Percentiles rank a stretch among this genome's conserved stretches.
These are phyloP conservation scores for Blastocystis sp. DNA, from an alignment of 352 stramenopile genomes.

Conservation along the genomic window DNA sequence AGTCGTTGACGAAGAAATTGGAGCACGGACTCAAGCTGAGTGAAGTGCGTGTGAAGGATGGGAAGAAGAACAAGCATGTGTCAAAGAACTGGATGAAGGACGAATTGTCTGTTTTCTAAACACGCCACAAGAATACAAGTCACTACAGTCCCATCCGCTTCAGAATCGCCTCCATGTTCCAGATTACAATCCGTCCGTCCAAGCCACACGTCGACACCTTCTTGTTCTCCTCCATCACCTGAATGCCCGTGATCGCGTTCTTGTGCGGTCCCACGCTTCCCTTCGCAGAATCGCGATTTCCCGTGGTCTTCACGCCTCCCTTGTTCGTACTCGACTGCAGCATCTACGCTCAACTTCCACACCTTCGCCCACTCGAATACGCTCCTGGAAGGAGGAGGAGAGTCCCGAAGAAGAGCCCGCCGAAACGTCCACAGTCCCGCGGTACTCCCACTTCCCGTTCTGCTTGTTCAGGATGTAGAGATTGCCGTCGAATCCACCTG, in stretches of 20 bases:
- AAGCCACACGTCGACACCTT: not conserved
- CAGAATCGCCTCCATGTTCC: conserved; percentile 60
- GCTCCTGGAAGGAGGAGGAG: conserved; percentile 32
- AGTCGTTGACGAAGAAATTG: conserved; percentile 44
- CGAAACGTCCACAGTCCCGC: conserved; percentile 18
- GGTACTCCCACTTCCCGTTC: conserved; percentile 14
- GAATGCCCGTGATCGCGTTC: conserved; percentile 37
- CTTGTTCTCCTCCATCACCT: not conserved
- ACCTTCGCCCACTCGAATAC: conserved; percentile 11
- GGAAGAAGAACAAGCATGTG: conserved; percentile 47
- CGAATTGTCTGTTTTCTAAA: conserved; percentile 6
- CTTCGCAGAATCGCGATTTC: not conserved
- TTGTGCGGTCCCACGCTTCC: conserved; percentile 14
- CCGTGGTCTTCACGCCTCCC: not conserved
- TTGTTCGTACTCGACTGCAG: conserved; percentile 47
- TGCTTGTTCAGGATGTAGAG: conserved; percentile 41
- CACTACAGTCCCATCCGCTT: conserved; percentile 42
- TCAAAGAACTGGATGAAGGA: conserved; percentile 64
- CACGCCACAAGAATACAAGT: not conserved
- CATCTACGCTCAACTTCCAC: not conserved
- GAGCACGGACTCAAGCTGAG: conserved; percentile 43
- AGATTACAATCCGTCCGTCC: conserved; percentile 18
- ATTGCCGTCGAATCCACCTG: conserved; percentile 35
- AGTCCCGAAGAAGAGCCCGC: not conserved
- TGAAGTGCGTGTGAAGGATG: conserved; percentile 49